Conservation (phyloP, 2,329 filamentous ascomycete species). For the Colletotrichum sp. region DNA sequence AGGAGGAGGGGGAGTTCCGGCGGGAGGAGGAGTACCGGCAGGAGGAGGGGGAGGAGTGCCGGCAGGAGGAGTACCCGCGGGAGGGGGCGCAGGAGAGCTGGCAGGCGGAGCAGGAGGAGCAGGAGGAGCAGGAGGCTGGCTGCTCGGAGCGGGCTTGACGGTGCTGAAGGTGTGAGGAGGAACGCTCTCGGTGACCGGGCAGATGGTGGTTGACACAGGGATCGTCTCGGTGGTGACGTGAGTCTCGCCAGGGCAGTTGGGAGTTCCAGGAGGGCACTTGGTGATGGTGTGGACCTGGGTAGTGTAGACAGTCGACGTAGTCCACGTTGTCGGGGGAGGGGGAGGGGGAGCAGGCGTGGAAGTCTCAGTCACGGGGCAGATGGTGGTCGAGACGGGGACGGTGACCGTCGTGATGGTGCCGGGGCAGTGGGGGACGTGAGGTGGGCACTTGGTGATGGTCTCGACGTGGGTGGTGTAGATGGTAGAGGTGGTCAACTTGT, state of each 20-base stretch:
- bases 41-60: too few relatives aligned
- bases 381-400: slow-evolving; percentile 42
- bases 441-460: slow-evolving; percentile 21
- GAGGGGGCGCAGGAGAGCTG: not conserved
- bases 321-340: slow-evolving; percentile 31
- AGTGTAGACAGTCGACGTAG: slow-evolving; percentile 44
- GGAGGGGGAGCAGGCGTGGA: not conserved
- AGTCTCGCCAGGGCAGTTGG: slow-evolving; percentile 37
- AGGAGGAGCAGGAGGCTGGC: not conserved
- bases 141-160: not conserved
- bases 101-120: not conserved
- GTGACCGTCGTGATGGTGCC: slow-evolving; percentile 43
- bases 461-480: slow-evolving; percentile 21
- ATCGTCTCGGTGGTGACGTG: slow-evolving; percentile 40
- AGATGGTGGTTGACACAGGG: slow-evolving; percentile 44
- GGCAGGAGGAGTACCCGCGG: not conserved
- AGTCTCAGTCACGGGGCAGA: slow-evolving; percentile 31
- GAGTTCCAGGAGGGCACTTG: slow-evolving; percentile 52
- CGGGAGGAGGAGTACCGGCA: too few relatives aligned
- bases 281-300: slow-evolving; percentile 57
- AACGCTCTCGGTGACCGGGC: slow-evolving; percentile 35
- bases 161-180: slow-evolving; percentile 8
- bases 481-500: slow-evolving; percentile 22
- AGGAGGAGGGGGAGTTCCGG: too few relatives aligned
- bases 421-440: slow-evolving; percentile 18